A percentile compares a stretch with the other conserved stretches of the same genome.
Conservation (phyloP, 495 filamentous ascomycete species). For the Bryoglossum gracile region DNA sequence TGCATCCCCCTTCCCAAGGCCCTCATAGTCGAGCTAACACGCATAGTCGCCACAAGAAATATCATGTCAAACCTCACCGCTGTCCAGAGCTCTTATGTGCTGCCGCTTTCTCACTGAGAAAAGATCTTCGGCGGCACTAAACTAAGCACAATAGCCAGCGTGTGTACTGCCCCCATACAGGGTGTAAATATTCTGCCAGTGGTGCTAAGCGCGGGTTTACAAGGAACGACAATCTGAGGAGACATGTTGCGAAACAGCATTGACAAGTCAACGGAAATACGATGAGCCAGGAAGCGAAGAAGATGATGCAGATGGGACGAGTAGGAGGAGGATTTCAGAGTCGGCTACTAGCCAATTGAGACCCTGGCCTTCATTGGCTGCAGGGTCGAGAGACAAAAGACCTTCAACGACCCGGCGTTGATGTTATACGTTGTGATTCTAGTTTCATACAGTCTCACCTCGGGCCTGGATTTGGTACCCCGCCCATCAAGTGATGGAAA, state of each 20-base stretch:
- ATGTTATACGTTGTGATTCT: too few relatives aligned
- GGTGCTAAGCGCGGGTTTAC: not conserved
- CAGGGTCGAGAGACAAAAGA: too few relatives aligned
- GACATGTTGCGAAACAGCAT: not conserved
- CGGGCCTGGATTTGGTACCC: too few relatives aligned
- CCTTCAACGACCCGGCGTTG: too few relatives aligned
- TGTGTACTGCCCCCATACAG: not conserved
- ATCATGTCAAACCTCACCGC: not conserved
- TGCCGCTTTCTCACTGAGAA: not conserved
- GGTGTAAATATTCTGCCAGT: not conserved
- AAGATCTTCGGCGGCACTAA: not conserved
- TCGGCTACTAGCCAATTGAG: too few relatives aligned
- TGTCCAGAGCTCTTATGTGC: not conserved
- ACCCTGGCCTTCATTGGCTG: too few relatives aligned
- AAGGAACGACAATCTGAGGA: not conserved
- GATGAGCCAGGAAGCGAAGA: too few relatives aligned
- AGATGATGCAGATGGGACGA: too few relatives aligned
- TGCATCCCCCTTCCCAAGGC: not conserved
- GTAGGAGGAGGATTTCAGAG: too few relatives aligned
- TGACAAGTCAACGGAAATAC: too few relatives aligned
- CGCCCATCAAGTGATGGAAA: too few relatives aligned
- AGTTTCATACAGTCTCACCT: too few relatives aligned
- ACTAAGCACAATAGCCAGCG: not conserved
- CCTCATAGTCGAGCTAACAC: not conserved
- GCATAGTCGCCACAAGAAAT: not conserved